Conservation (phyloP, 768 basidiomycete genomes). For the Boletus subcaerulescens region DNA sequence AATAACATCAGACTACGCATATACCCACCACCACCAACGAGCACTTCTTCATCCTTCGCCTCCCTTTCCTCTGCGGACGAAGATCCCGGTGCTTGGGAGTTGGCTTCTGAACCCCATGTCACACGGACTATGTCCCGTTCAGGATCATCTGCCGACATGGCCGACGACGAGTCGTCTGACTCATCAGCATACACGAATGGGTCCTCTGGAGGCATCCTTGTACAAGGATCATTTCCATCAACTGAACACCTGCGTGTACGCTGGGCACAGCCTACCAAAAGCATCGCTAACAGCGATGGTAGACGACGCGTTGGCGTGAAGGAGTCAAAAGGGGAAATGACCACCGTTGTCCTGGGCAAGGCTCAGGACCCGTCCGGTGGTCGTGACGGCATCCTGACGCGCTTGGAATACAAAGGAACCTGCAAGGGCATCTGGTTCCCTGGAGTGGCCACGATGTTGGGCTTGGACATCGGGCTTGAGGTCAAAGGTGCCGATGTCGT, state of each 20-base stretch:
- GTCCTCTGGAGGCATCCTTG: slow-evolving; percentile 57
- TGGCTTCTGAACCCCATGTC: slow-evolving; percentile 75
- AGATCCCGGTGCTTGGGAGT: slow-evolving; percentile 66
- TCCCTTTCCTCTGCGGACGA: slow-evolving; percentile 77
- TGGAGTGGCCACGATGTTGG: slow-evolving; percentile 78
- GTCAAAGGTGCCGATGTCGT: slow-evolving; percentile 64
- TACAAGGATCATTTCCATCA: slow-evolving; percentile 78
- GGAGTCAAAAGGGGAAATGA: slow-evolving; percentile 66
- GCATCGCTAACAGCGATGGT: slow-evolving; percentile 45
- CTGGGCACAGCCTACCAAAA: slow-evolving; percentile 68
- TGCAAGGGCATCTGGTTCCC: slow-evolving; percentile 81
- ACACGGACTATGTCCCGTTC: slow-evolving; percentile 54
- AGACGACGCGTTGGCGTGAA: slow-evolving; percentile 68
- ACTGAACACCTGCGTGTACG: slow-evolving; percentile 72
- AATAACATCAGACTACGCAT: slow-evolving; percentile 74
- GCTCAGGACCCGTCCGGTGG: slow-evolving; percentile 36
- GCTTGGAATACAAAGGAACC: slow-evolving; percentile 66
- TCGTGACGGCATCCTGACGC: slow-evolving; percentile 57
- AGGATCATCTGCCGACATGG: slow-evolving; percentile 65
- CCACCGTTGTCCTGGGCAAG: slow-evolving; percentile 55
- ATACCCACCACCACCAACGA: slow-evolving; percentile 55
- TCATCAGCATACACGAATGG: slow-evolving; percentile 50
- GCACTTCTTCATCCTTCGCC: slow-evolving; percentile 58
- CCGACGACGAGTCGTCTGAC: slow-evolving; percentile 81
- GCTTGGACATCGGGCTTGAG: slow-evolving; percentile 71